Percentiles rank a stretch among this genome's conserved stretches.
These are phyloP conservation scores for Suillus brevipes DNA, from an alignment of 768 basidiomycete species.

Conservation along the genomic window DNA sequence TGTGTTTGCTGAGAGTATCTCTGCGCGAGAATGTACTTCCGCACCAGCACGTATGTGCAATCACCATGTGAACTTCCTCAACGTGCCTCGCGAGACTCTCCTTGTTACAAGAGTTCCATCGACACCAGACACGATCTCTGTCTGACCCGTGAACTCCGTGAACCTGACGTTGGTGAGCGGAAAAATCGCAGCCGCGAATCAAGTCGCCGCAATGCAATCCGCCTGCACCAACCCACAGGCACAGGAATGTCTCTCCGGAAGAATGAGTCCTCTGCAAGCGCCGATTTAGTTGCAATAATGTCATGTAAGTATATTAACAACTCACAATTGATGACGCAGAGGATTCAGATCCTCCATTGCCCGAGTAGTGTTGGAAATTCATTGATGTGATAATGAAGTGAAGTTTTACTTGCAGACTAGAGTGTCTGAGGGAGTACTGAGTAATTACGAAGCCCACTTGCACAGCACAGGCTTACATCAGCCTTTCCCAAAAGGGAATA, in stretches of 20 bases:
- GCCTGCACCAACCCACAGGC: background rate
- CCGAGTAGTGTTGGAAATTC: too few species aligned
- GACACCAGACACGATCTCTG: rapidly evolving
- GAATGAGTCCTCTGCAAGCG: background rate
- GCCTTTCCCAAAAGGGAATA: too few species aligned
- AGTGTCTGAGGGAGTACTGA: too few species aligned
- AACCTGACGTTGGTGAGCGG: background rate
- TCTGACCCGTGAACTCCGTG: background rate
- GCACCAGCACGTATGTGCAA: slow-evolving; percentile 17
- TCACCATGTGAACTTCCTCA: slow-evolving; percentile 25
- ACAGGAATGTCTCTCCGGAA: background rate
- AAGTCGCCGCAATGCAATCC: background rate
- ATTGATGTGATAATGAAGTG: too few species aligned
- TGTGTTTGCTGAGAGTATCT: slow-evolving; percentile 22
- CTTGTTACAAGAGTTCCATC: background rate
- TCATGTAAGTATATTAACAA: too few species aligned
- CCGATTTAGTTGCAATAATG: background rate
- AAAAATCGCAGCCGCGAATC: background rate
- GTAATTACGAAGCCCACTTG: too few species aligned
- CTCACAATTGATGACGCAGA: background rate
- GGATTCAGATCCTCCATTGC: background rate
- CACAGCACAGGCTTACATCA: too few species aligned
- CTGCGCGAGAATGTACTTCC: slow-evolving; percentile 23
- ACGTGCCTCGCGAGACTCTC: slow-evolving; percentile 17
- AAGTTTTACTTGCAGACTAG: too few species aligned